Conservation (phyloP, 2,329 filamentous ascomycete genomes). For the Hymenotorrendiella dingleyae region DNA sequence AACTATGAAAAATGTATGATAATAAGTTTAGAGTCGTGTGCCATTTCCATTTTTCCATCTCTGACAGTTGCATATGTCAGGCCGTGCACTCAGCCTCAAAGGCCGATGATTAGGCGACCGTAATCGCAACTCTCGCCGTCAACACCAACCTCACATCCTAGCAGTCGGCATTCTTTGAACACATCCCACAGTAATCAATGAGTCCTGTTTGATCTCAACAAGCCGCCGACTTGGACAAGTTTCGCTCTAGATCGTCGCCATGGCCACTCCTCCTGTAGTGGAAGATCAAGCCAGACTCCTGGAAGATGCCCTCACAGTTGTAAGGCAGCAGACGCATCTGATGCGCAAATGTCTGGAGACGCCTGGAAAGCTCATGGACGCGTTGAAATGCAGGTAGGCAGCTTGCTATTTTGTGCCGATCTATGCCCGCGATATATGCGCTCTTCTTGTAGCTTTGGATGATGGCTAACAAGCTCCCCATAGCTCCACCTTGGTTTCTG, state of each 20-base stretch:
- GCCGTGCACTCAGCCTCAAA: background rate
- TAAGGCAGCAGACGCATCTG: slow-evolving; percentile 91
- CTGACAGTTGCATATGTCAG: background rate
- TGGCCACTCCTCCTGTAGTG: slow-evolving; percentile 54
- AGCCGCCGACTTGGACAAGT: slow-evolving; percentile 22
- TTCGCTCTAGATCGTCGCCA: slow-evolving; percentile 25
- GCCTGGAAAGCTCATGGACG: slow-evolving; percentile 98
- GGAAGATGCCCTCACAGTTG: slow-evolving; percentile 92
- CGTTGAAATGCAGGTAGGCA: slow-evolving; percentile 95
- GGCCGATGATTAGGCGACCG: slow-evolving; percentile 16
- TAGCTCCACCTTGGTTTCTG: slow-evolving; percentile 96
- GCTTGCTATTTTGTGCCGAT: background rate
- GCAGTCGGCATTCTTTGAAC: slow-evolving; percentile 8
- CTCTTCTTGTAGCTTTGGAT: too few species aligned
- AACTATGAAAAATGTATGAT: too few species aligned
- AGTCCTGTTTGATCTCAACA: slow-evolving; percentile 21
- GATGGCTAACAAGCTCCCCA: slow-evolving; percentile 20
- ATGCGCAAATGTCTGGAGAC: slow-evolving; percentile 98
- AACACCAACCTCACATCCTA: slow-evolving; percentile 8
- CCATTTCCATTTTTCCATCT: background rate
- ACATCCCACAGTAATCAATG: slow-evolving; percentile 20
- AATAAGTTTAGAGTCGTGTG: too few species aligned
- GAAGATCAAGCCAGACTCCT: slow-evolving; percentile 88
- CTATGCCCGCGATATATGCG: too few species aligned
- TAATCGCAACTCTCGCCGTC: slow-evolving; percentile 8